Conservation (phyloP, 2,329 filamentous ascomycete species). For the Exophiala phaeomuriformis region DNA sequence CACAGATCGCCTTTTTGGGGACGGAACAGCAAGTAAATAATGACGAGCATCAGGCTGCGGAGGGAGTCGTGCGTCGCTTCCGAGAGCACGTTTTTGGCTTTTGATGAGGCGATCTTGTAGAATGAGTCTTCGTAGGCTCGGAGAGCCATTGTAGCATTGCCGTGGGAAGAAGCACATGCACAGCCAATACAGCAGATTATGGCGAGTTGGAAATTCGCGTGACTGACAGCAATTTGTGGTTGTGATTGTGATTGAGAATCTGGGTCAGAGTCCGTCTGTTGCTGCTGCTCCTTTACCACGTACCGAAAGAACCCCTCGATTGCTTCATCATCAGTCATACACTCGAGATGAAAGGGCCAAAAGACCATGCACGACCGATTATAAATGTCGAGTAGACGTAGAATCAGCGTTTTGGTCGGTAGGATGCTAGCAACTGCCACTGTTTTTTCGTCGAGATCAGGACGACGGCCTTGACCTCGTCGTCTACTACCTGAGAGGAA, state of each 20-base stretch:
- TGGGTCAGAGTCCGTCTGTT: too few relatives aligned
- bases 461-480: not conserved
- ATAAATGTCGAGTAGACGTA: not conserved
- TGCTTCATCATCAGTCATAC: not conserved
- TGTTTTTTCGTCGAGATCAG: not conserved
- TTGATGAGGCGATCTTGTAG: slow-evolving; percentile 11
- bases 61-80: slow-evolving; percentile 20
- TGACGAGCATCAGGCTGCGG: slow-evolving; percentile 19
- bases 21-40: slow-evolving; percentile 22
- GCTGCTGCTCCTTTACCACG: too few relatives aligned
- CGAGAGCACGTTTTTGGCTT: slow-evolving; percentile 24
- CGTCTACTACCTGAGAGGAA: not conserved
- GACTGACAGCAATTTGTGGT: too few relatives aligned
- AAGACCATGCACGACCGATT: not conserved
- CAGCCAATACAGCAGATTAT: not conserved
- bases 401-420: not conserved
- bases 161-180: not conserved
- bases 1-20: slow-evolving; percentile 24
- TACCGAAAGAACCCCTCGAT: not conserved
- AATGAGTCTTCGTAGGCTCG: slow-evolving; percentile 1
- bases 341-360: slow-evolving; percentile 1
- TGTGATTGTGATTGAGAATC: too few relatives aligned
- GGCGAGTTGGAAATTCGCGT: not conserved
- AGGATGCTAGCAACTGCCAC: not conserved
- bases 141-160: not conserved